These are phyloP conservation scores for Fusarium sp. DNA, from an alignment of 2,329 filamentous ascomycete species.

Conservation along the genomic window DNA sequence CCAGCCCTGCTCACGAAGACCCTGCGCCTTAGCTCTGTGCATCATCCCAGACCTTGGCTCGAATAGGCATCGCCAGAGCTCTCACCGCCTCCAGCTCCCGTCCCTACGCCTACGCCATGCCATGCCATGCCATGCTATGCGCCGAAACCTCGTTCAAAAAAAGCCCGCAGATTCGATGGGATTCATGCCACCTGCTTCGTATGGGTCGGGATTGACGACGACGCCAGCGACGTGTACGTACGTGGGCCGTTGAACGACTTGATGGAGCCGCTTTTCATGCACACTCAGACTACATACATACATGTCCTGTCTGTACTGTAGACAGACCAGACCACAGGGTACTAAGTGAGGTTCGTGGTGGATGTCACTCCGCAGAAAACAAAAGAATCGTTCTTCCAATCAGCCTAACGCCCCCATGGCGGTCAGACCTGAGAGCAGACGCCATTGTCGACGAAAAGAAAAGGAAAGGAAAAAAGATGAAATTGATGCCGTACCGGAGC, in stretches of 20 bases:
- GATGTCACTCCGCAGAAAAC: constrained; percentile 21
- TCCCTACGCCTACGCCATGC: neutral
- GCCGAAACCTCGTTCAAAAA: constrained; percentile 38
- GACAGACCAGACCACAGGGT: neutral
- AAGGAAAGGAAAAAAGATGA: neutral
- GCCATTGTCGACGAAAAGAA: constrained; percentile 35
- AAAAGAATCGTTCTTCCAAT: constrained; percentile 23
- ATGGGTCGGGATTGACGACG: constrained; percentile 30
- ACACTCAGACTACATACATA: neutral
- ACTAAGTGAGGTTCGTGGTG: neutral
- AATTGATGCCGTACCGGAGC: neutral
- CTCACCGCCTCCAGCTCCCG: constrained; percentile 43
- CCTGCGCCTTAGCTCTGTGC: constrained; percentile 44
- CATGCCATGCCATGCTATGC: constrained; percentile 19
- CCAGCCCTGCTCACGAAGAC: constrained; percentile 18
- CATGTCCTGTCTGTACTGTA: neutral
- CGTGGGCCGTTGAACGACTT: constrained; percentile 3
- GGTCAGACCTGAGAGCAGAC: constrained; percentile 46
- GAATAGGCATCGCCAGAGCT: constrained; percentile 45
- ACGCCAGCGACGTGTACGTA: constrained; percentile 34
- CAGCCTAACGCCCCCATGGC: constrained; percentile 30
- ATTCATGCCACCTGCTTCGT: constrained; percentile 24
- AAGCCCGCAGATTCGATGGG: constrained; percentile 43
- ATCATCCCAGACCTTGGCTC: constrained; percentile 40
- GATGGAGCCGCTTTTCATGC: constrained; percentile 3